phyloP scores from a whole-genome alignment of 352 stramenopile species.

The Phytophthora niederhauseri region DNA sequence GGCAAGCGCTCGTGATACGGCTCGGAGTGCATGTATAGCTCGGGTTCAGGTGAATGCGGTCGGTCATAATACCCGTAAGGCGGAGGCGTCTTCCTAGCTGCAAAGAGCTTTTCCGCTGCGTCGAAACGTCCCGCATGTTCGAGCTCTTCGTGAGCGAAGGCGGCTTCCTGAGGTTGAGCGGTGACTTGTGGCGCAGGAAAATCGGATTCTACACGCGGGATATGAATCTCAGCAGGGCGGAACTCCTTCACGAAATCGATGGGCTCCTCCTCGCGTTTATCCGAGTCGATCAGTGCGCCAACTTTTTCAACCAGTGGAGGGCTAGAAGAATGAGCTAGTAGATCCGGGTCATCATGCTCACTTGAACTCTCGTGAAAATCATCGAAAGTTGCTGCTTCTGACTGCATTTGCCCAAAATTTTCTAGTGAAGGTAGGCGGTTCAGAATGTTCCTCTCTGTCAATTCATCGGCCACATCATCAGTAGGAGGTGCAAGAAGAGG shows the following conservation, averaged over 20 bases:
- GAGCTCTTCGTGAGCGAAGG: constrained; percentile 12
- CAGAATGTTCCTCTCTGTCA: constrained; percentile 2
- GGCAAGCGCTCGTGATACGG: constrained; percentile 11
- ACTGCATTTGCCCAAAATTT: constrained; percentile 2
- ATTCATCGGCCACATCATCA: background rate
- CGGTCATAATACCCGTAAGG: constrained; percentile 17
- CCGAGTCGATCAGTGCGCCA: background rate
- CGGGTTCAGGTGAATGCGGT: constrained; percentile 16
- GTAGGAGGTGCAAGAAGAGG: constrained; percentile 10
- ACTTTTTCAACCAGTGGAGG: background rate
- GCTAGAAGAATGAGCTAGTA: constrained; percentile 7
- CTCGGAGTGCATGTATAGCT: constrained; percentile 15
- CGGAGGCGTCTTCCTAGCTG: constrained; percentile 12
- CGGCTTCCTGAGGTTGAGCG: constrained; percentile 4
- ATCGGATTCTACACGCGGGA: background rate
- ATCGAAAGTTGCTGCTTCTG: background rate
- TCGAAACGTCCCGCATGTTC: constrained; percentile 34
- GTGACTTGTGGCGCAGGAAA: background rate
- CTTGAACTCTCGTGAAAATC: constrained; percentile 4
- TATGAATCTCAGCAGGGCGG: constrained; percentile 1
- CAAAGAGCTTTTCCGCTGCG: constrained; percentile 39
- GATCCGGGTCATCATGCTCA: background rate
- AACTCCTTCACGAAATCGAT: constrained; percentile 16
- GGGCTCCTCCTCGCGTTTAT: background rate
- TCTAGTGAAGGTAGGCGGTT: background rate